phyloP scores from a whole-genome alignment of 2,329 filamentous ascomycete genomes.

The Aspergillus sp. region DNA sequence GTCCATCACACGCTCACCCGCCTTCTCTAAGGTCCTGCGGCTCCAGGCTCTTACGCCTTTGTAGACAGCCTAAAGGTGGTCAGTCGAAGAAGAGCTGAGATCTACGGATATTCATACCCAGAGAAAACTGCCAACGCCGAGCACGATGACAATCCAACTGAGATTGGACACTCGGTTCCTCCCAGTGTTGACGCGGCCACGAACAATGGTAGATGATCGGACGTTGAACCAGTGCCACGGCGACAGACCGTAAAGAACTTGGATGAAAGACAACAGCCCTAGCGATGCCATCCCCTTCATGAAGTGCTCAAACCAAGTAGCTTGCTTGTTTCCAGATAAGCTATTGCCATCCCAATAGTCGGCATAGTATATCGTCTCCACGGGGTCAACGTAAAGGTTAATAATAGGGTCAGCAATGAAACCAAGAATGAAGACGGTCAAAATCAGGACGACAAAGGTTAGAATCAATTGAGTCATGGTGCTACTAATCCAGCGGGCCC shows the following conservation, averaged over 20 bases:
- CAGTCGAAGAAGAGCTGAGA: conserved; percentile 7
- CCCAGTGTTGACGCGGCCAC: conserved; percentile 61
- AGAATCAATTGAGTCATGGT: conserved; percentile 66
- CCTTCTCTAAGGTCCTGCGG: conserved; percentile 69
- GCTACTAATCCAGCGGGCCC: conserved; percentile 69
- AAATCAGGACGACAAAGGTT: conserved; percentile 69
- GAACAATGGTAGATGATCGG: conserved; percentile 59
- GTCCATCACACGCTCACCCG: conserved; percentile 79
- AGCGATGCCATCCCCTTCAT: conserved; percentile 87
- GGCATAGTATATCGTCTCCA: conserved; percentile 59
- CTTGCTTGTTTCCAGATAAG: conserved; percentile 46
- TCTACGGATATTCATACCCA: conserved; percentile 53
- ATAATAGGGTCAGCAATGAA: conserved; percentile 93
- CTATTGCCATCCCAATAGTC: conserved; percentile 39
- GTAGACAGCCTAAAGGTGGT: conserved; percentile 66
- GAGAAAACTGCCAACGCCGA: conserved; percentile 79
- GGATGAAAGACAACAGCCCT: conserved; percentile 80
- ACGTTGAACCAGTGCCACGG: conserved; percentile 78
- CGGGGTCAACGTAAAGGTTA: conserved; percentile 80
- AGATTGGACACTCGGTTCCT: conserved; percentile 76
- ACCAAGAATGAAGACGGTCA: conserved; percentile 77
- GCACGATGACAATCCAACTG: conserved; percentile 73
- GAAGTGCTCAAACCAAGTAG: conserved; percentile 79
- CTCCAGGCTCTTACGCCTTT: conserved; percentile 75
- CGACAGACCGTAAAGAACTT: conserved; percentile 71